Evolutionary conservation across 306 rosid genomes (phyloP), one percentile per base, ranked within the genome.

Genomic region (Myrica gale): DNA sequence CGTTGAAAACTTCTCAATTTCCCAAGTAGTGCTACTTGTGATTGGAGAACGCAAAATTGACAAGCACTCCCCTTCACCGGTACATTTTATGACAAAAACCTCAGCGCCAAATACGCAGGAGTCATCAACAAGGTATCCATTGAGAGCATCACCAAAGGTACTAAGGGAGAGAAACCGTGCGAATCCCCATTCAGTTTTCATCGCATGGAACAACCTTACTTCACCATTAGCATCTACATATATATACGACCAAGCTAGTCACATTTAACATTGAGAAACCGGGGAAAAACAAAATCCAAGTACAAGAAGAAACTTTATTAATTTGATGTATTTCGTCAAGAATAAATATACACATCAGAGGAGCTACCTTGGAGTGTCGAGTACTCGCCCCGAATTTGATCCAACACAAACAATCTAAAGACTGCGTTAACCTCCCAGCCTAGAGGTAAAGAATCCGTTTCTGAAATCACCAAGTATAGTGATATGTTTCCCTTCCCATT

Each of bases 61-160:
- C 20, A 74, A 15, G 12, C 78, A 5, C 37, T 47, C 78, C 10
- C 68, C 78, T 39, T 46, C 48, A 5, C 51, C 50, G 21, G 60
- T 61, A 47, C 13, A 46, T 46, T 74, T 74, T 13, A 47, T 55
- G 32, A 74, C 39, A 42, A 61, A 74, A 23, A 74, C 70, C 58
- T 74, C 78, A 10, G 41, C 71, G 0, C 78, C 78, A 13, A 74
- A 47, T 13, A 50, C 62, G 15, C 78, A 74, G 0, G 48, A 16
- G 71, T 74, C 78, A 32, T 74, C 51, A 17, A 74, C 48, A 47
- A 74, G 70, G 78, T 47, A 74, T 55, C 78, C 78, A 26, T 61
- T 61, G 7, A 6, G 15, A 7, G 78, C 46, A 32, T 74, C 1
- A 11, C 3, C 9, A 74, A 61, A 74, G 5, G 32, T 15, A 60